Conservation (phyloP, 1,284 basidiomycete species). For the Rhodotorula glutinis region DNA sequence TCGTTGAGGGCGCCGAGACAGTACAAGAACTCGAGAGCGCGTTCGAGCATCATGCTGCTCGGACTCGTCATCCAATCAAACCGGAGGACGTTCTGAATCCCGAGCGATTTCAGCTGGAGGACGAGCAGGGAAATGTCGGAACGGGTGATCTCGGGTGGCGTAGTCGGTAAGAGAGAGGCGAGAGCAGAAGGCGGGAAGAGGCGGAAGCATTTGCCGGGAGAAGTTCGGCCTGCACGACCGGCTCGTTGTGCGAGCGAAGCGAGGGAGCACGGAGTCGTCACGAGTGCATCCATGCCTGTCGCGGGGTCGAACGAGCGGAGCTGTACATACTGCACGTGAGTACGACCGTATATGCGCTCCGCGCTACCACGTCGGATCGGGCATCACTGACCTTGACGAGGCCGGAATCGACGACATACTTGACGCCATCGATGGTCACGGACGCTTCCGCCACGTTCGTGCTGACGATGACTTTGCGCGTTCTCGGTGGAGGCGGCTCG, state of each 20-base stretch:
- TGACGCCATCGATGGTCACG: conserved; percentile 92
- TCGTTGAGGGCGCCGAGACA: conserved; percentile 55
- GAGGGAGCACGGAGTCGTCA: conserved; percentile 46
- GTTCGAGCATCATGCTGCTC: conserved; percentile 75
- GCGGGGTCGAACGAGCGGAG: conserved; percentile 46
- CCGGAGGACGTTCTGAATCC: conserved; percentile 79
- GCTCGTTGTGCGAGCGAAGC: conserved; percentile 50
- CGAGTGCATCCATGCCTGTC: conserved; percentile 47
- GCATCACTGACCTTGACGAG: conserved; percentile 75
- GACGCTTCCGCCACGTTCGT: conserved; percentile 98
- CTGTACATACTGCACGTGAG: conserved; percentile 20
- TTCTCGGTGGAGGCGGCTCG: conserved; percentile 65
- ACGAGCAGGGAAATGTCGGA: conserved; percentile 83
- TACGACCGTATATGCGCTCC: too few relatives aligned
- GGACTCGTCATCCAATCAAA: conserved; percentile 92
- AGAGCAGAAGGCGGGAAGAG: conserved; percentile 72
- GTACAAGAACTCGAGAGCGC: conserved; percentile 67
- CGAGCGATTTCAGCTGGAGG: conserved; percentile 87
- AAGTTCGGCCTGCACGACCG: conserved; percentile 52
- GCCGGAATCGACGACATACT: conserved; percentile 91
- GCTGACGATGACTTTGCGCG: conserved; percentile 83
- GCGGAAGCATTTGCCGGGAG: conserved; percentile 87
- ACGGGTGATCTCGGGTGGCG: conserved; percentile 83
- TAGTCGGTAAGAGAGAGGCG: conserved; percentile 60
- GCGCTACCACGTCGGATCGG: background rate